Evolutionary conservation across 805 yeast species (phyloP).

Genomic region (Dipodascus geniculatus): DNA sequence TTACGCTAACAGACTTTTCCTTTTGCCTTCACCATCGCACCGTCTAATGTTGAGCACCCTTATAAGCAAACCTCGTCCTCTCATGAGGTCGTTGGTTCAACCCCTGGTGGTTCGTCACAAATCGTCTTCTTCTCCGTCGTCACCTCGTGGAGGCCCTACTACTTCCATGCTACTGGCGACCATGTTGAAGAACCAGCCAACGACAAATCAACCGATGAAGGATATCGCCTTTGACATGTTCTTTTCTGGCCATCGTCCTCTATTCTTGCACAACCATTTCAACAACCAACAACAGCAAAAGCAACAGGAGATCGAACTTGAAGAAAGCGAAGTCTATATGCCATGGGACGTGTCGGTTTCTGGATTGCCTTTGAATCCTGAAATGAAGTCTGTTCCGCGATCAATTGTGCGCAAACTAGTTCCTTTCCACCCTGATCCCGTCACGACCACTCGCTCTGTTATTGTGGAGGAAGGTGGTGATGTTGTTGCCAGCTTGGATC

Average conservation of each 20-base stretch:
- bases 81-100: neutral
- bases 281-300: slow-evolving; percentile 4
- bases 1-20: neutral
- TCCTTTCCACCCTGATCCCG: slow-evolving; percentile 21
- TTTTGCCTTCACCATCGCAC: neutral
- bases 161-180: neutral
- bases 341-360: slow-evolving; percentile 32
- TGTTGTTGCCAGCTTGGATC: neutral
- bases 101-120: neutral
- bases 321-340: slow-evolving; percentile 20
- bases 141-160: neutral
- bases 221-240: slow-evolving; percentile 28
- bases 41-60: neutral
- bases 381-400: slow-evolving; percentile 28
- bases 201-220: slow-evolving; percentile 1
- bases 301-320: slow-evolving; percentile 2
- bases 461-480: slow-evolving; percentile 1
- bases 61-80: neutral
- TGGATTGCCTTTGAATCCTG: slow-evolving; percentile 26
- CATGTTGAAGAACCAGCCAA: neutral
- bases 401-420: slow-evolving; percentile 26
- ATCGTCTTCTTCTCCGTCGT: slow-evolving; percentile 6
- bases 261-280: slow-evolving; percentile 29
- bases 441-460: neutral
- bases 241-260: slow-evolving; percentile 36